Evolutionary conservation across 768 basidiomycete genomes (phyloP), one percentile per base, ranked within the genome.

Genomic region (Mycena floridula): DNA sequence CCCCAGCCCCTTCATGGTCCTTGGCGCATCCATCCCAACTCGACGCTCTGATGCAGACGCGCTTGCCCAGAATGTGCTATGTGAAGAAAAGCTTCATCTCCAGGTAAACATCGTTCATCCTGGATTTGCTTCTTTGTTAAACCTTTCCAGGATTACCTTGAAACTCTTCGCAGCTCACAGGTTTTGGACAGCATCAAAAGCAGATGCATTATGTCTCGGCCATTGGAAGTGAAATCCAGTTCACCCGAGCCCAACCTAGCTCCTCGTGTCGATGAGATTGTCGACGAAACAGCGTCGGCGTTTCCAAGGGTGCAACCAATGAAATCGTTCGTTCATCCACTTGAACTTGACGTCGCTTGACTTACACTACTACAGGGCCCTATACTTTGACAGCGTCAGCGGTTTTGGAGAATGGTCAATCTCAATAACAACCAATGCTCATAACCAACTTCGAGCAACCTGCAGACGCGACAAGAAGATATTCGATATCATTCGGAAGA

Each of bases 391-490:
- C 21, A 77, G 68, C 30, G 70, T 73, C 0, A 66, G 73, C 7
- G 77, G 76, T 0, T 82, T 85, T 35, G 84, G 85, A 3, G 69
- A 73, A 20, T 86, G 84, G 85, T 62, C 63, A 0, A 74, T 86
- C 40, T 58, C 81, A 15, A 73, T 83, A 5, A 73, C 76, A 6
- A 69, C 66, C 0, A 62, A 69, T 16, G 81, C 78, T 0, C 68
- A 73, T 41, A 59, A 59, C 13, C 68, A 77, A 46, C 55, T 85
- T 3, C 70, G 76, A 5, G 70, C 76, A 28, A 53, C 70, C 12
- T 69, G 68, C 0, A 65, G 66, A 40, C 67, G 65, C 21, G 72
- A 81, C 47, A 51, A 38, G 15, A 72, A 72, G 30, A 61, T 61
- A 27, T 82, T 81, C 50, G 54, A 52, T 12, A 78, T 81, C 36